phyloP scores from a whole-genome alignment of 2,329 filamentous ascomycete genomes.

The Cordyceps militaris region DNA sequence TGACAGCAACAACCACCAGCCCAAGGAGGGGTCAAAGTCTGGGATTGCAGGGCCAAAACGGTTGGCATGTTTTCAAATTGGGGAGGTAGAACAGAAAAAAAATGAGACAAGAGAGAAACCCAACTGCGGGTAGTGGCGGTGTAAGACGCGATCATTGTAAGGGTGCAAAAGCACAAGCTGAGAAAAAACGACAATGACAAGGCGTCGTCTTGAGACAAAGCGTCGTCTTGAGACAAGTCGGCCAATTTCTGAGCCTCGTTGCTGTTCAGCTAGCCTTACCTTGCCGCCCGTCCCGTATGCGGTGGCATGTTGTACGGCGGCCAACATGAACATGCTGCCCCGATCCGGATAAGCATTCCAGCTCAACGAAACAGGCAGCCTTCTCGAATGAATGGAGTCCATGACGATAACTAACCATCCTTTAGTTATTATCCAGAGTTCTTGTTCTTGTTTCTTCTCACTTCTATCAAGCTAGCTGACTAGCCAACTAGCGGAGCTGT shows the following conservation, averaged over 20 bases:
- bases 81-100: neutral
- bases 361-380: neutral
- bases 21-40: neutral
- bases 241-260: no score
- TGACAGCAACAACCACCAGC: neutral
- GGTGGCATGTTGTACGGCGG: neutral
- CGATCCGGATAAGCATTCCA: no score
- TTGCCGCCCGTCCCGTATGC: neutral
- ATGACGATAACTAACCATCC: neutral
- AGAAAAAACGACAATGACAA: neutral
- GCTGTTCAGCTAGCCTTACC: no score
- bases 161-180: neutral
- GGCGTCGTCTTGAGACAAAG: neutral
- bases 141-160: neutral
- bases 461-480: no score
- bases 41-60: neutral
- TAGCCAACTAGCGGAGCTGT: no score
- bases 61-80: neutral
- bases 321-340: no score
- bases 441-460: neutral
- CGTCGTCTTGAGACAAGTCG: no score
- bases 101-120: no score
- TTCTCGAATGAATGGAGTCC: slow-evolving; percentile 5
- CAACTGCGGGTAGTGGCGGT: neutral
- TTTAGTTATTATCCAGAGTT: neutral